phyloP scores from a whole-genome alignment of 257 asterid species.

The Ehretia macrophylla region DNA sequence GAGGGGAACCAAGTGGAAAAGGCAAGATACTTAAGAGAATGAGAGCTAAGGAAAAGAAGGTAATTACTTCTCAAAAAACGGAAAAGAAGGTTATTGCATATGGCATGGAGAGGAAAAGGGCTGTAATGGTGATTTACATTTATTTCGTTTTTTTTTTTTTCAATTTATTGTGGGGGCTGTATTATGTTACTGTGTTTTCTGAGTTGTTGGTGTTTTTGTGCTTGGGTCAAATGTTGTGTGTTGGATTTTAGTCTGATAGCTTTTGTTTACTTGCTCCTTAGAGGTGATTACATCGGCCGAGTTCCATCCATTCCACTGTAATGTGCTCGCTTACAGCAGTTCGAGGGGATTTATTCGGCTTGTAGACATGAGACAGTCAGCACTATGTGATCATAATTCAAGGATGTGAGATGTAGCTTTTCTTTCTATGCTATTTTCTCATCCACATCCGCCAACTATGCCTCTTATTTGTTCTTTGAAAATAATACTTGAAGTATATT shows the following conservation, averaged over 20 bases:
- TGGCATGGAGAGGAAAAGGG: no score
- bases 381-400: constrained; percentile 63
- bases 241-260: constrained; percentile 17
- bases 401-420: constrained; percentile 47
- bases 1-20: no score
- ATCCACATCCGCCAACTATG: neutral
- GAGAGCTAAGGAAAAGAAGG: no score
- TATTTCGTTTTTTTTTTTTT: no score
- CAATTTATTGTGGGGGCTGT: no score
- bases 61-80: no score
- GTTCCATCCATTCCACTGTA: constrained; percentile 78
- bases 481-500: constrained; percentile 12
- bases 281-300: constrained; percentile 83
- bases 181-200: no score
- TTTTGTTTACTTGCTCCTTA: constrained; percentile 26
- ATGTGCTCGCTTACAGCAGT: constrained; percentile 75
- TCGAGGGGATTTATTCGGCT: constrained; percentile 72
- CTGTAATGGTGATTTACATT: no score
- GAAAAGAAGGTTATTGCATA: no score
- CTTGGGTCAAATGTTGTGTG: no score
- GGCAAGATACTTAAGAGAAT: no score
- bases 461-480: neutral
- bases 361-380: constrained; percentile 78
- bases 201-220: no score
- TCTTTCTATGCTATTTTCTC: neutral